Base-by-base conservation (phyloP, 2,329 filamentous ascomycete species). In the Trichoderma asperellum region DNA sequence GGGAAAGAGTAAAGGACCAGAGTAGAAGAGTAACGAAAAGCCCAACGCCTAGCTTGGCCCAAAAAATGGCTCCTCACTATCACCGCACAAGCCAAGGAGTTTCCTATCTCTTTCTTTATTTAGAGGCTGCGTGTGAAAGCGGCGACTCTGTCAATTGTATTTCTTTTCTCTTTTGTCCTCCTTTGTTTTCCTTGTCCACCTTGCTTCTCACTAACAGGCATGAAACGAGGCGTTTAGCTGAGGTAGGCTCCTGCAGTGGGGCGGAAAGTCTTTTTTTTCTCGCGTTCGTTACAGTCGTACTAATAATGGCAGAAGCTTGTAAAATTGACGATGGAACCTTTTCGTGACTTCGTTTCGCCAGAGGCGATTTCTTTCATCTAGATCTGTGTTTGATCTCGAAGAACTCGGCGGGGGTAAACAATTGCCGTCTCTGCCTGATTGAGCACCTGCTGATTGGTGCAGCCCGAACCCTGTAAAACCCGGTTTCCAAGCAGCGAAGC, bases 251-350 rank as follows among this genome's bases (percentile, higher is more conserved):
- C 18, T 40, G 68, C 59, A 67, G 71, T 72, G 72, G 68, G 70
- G 71, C 71, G 53, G 70, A 57, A 64, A 27, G 71, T 24, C 69
- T 61, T 27, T 72, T 60, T 24, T 34, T 71, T 73, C 68, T 75
- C 72, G 75, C 72, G 49, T 73, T 76, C 74, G 76, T 78, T 77
- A 77, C 74, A 74, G 74, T 76, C 72, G 75, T 76, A 73, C 73
- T 49, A 58, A 74, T 72, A 74, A 72, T 75, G 75, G 76, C 47
- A 12, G 47, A 49, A 73, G 47, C 32, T 71, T 73, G 71, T 72
- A 68, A 63, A 52, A 56, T 35, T 61, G 61, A 35, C 47, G 29
- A 62, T 69, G 27, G 27, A 29, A 18, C 43, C 69, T 66, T 61
- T 21, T 40, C 64, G 64, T 37, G 47, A 56, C 37, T 21, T 70